These are phyloP conservation scores for Cyberlindnera sargentensis DNA, from an alignment of 805 yeast genomes.

Conservation along the genomic window DNA sequence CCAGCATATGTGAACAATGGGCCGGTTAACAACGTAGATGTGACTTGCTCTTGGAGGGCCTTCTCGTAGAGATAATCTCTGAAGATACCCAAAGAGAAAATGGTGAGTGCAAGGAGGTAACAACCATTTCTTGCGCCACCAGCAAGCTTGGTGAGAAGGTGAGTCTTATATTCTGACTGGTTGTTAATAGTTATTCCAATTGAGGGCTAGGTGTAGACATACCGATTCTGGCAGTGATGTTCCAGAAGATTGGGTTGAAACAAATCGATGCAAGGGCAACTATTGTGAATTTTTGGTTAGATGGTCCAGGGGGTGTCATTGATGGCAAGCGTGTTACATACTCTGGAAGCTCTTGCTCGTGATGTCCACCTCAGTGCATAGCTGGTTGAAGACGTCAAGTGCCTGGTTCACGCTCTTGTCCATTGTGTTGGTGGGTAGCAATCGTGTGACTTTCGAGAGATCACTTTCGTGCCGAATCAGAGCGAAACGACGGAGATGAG, in stretches of 20 bases:
- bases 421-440: constrained; percentile 5
- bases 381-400: constrained; percentile 15
- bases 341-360: constrained; percentile 15
- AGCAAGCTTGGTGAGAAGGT: constrained; percentile 65
- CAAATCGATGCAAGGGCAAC: constrained; percentile 61
- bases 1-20: constrained; percentile 45
- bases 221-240: constrained; percentile 72
- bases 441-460: not conserved
- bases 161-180: constrained; percentile 60
- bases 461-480: not conserved
- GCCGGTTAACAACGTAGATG: constrained; percentile 45
- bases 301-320: not conserved
- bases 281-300: not conserved
- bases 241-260: constrained; percentile 96
- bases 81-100: constrained; percentile 76
- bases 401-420: constrained; percentile 10
- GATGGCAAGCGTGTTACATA: constrained; percentile 8
- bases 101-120: constrained; percentile 73
- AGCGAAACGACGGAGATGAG: not conserved
- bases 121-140: constrained; percentile 74
- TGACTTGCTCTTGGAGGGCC: constrained; percentile 69
- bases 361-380: constrained; percentile 20
- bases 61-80: constrained; percentile 70
- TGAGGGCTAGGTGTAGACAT: constrained; percentile 11
- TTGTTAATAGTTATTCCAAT: not conserved